Evolutionary conservation across 176 grass and related monocot species (phyloP), one percentile per base, ranked within the genome.

Genomic region (Otatea glauca): DNA sequence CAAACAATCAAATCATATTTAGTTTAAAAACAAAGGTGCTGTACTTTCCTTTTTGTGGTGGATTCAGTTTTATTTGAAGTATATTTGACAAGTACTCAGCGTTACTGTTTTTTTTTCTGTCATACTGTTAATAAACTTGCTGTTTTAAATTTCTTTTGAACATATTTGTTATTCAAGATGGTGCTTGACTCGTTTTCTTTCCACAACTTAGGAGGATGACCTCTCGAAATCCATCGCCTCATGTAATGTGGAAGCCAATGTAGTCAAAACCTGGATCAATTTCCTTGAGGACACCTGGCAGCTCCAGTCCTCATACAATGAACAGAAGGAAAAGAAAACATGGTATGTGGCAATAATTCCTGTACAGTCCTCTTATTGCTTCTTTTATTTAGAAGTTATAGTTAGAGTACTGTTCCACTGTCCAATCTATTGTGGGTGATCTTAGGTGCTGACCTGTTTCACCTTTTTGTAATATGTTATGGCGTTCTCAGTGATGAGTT

Each of bases 201-300:
- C 35, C 35, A 32, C 68, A 47, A 65, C 37, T 66, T 89, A 98
- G 96, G 96, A 98, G 84, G 93, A 94, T 74, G 96, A 98, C 69
- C 88, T 98, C 78, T 81, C 78, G 10, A 92, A 89, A 74, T 98
- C 93, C 80, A 81, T 98, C 27, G 65, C 80, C 65, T 91, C 90
- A 48, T 92, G 87, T 81, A 96, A 89, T 88, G 85, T 87, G 75
- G 93, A 98, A 90, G 69, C 87, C 70, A 87, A 94, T 76, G 88
- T 94, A 77, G 89, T 98, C 53, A 89, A 91, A 32, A 88, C 86
- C 68, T 98, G 96, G 93, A 92, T 98, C 83, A 80, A 83, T 88
- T 98, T 98, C 68, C 92, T 98, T 6, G 93, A 95, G 85, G 91
- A 90, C 44, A 91, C 96, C 14, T 98, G 93, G 93, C 72, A 94